Conservation (phyloP, 2,329 filamentous ascomycete species). For the Xylariaceae sp. region DNA sequence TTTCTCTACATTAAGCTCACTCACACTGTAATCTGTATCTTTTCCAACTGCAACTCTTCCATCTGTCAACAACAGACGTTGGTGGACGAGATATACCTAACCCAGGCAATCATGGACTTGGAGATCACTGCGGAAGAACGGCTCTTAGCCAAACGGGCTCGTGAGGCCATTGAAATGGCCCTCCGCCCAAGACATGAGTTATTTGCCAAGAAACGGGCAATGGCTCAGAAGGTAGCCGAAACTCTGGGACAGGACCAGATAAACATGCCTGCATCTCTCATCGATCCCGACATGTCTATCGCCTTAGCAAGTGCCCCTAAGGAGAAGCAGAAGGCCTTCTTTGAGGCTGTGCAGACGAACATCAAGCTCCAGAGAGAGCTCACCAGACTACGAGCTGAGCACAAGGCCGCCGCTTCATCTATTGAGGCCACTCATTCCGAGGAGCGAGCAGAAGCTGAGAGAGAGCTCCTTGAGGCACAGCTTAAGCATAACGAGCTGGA, state of each 20-base stretch:
- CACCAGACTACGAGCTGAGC: slow-evolving; percentile 34
- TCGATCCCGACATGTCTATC: slow-evolving; percentile 36
- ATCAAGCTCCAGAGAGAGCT: slow-evolving; percentile 47
- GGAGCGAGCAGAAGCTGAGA: slow-evolving; percentile 24
- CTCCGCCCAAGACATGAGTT: slow-evolving; percentile 54
- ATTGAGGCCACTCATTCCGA: slow-evolving; percentile 18
- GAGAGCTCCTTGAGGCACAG: slow-evolving; percentile 42
- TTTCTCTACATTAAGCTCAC: too few relatives aligned
- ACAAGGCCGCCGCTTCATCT: slow-evolving; percentile 19
- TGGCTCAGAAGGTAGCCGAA: slow-evolving; percentile 49
- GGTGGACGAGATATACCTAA: slow-evolving; percentile 1
- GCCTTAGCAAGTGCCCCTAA: slow-evolving; percentile 36
- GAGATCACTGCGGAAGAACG: slow-evolving; percentile 27
- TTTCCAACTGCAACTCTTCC: not conserved
- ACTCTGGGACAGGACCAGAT: slow-evolving; percentile 41
- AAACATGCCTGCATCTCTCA: slow-evolving; percentile 45
- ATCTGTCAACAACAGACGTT: not conserved
- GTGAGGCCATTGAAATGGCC: slow-evolving; percentile 45
- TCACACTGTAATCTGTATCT: too few relatives aligned
- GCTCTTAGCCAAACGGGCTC: slow-evolving; percentile 33
- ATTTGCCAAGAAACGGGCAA: slow-evolving; percentile 49
- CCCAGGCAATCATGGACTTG: slow-evolving; percentile 17
- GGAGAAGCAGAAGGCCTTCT: slow-evolving; percentile 50
- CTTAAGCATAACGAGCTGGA: slow-evolving; percentile 47
- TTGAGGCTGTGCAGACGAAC: slow-evolving; percentile 50